Percentiles rank a stretch among this genome's conserved stretches.
phyloP scores from a whole-genome alignment of 2,329 filamentous ascomycete genomes.

The Diaporthe humulicola region DNA sequence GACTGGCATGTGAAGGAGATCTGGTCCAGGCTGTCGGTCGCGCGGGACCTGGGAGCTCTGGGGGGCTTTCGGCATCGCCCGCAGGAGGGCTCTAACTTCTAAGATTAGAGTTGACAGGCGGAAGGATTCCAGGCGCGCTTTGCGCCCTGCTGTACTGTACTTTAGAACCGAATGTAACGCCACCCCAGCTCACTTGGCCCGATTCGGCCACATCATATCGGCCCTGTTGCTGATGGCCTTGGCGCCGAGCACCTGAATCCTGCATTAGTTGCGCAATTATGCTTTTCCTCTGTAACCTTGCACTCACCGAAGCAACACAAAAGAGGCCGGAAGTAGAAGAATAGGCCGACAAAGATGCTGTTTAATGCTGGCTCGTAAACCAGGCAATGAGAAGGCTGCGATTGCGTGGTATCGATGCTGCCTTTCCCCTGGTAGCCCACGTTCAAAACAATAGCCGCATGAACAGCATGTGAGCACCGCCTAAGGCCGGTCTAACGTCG shows the following conservation, averaged over 20 bases:
- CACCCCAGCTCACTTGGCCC: constrained; percentile 4
- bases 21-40: not conserved
- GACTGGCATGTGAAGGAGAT: constrained; percentile 3
- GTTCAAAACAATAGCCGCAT: not conserved
- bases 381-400: not conserved
- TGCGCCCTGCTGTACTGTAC: not conserved
- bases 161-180: constrained; percentile 20
- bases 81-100: not conserved
- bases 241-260: not conserved
- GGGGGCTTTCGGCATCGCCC: not conserved
- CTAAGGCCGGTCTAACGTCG: not conserved
- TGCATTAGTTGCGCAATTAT: constrained; percentile 15
- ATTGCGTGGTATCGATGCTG: not conserved
- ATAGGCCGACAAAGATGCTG: not conserved
- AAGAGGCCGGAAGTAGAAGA: not conserved
- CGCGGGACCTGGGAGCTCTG: not conserved
- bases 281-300: not conserved
- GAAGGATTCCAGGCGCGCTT: constrained; percentile 7
- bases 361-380: not conserved
- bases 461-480: too few species aligned
- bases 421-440: not conserved
- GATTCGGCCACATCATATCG: not conserved
- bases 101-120: constrained; percentile 22
- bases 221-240: not conserved
- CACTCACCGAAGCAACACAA: not conserved